Conservation (phyloP, 2,329 filamentous ascomycete species). For the Chaetomium globosum region DNA sequence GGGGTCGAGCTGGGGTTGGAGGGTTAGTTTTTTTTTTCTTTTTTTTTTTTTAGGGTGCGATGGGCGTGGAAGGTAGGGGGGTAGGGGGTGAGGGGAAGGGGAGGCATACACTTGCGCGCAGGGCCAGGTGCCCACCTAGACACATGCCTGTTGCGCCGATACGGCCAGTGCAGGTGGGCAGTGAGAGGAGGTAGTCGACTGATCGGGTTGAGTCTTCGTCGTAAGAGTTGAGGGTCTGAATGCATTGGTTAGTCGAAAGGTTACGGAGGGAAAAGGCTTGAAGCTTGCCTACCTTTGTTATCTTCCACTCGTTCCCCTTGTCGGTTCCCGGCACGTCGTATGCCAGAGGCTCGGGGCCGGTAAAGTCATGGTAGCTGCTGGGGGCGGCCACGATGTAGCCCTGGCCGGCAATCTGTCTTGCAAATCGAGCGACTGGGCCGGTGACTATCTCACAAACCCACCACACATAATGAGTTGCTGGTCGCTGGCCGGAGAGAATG, state of each 20-base stretch:
- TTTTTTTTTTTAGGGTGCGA: too few species aligned
- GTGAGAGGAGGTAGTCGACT: slow-evolving; percentile 69
- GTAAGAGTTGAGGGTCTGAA: slow-evolving; percentile 77
- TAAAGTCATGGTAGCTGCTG: slow-evolving; percentile 92
- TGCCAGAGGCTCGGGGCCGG: slow-evolving; percentile 75
- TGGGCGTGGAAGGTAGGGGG: not conserved
- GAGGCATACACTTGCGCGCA: slow-evolving; percentile 56
- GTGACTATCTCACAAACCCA: slow-evolving; percentile 64
- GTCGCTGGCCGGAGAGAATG: not conserved
- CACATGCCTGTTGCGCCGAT: slow-evolving; percentile 89
- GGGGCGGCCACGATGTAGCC: slow-evolving; percentile 92
- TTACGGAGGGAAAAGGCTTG: not conserved
- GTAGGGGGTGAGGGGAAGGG: not conserved
- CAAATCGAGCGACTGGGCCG: slow-evolving; percentile 85
- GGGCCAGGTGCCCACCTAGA: slow-evolving; percentile 81
- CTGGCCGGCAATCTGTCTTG: slow-evolving; percentile 86
- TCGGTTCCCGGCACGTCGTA: slow-evolving; percentile 90
- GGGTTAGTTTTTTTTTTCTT: too few species aligned
- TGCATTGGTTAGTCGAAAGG: not conserved
- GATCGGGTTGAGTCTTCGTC: slow-evolving; percentile 74
- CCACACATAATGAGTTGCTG: not conserved
- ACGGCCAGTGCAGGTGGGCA: slow-evolving; percentile 77
- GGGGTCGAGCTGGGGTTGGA: slow-evolving; percentile 74
- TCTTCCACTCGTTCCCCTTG: slow-evolving; percentile 82
- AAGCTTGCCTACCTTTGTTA: slow-evolving; percentile 63